A percentile compares a stretch with the other conserved stretches of the same genome.
phyloP scores from a whole-genome alignment of 192 early-diverging fungal species.

The Spizellomyces punctatus region DNA sequence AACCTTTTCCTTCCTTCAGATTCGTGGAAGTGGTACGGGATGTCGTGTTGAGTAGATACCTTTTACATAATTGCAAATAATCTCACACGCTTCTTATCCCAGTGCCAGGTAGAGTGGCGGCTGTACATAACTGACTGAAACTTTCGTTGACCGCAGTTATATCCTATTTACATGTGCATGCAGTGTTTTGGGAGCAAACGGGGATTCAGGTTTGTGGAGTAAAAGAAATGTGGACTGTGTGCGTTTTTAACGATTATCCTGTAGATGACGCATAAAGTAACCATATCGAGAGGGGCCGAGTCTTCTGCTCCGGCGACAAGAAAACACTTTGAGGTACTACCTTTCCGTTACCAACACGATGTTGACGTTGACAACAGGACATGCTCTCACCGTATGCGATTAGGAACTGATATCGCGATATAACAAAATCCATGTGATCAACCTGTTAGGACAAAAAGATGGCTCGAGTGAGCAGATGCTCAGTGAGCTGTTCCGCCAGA shows the following conservation, averaged over 20 bases:
- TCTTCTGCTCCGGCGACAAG: constrained; percentile 81
- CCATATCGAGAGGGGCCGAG: constrained; percentile 76
- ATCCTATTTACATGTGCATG: neutral
- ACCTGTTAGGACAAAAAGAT: constrained; percentile 74
- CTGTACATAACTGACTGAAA: too few species aligned
- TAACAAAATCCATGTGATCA: constrained; percentile 72
- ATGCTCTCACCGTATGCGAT: too few species aligned
- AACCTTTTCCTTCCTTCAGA: constrained; percentile 76
- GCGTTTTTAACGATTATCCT: neutral
- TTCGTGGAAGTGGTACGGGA: constrained; percentile 80
- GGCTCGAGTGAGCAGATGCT: constrained; percentile 70
- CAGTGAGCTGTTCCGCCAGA: constrained; percentile 62
- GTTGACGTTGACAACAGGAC: constrained; percentile 24
- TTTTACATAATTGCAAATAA: too few species aligned
- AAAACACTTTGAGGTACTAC: constrained; percentile 52
- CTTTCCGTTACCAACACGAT: neutral
- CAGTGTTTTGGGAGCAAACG: constrained; percentile 94
- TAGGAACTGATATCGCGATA: constrained; percentile 73
- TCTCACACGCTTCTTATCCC: too few species aligned
- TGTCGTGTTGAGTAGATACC: too few species aligned
- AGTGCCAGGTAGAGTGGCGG: too few species aligned
- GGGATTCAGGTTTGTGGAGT: constrained; percentile 70
- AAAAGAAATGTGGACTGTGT: constrained; percentile 11
- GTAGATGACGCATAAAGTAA: constrained; percentile 73
- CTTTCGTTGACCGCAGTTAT: too few species aligned